Evolutionary conservation across 2,329 filamentous ascomycete species (phyloP).

Genomic region (Paraphaeosphaeria sporulosa): DNA sequence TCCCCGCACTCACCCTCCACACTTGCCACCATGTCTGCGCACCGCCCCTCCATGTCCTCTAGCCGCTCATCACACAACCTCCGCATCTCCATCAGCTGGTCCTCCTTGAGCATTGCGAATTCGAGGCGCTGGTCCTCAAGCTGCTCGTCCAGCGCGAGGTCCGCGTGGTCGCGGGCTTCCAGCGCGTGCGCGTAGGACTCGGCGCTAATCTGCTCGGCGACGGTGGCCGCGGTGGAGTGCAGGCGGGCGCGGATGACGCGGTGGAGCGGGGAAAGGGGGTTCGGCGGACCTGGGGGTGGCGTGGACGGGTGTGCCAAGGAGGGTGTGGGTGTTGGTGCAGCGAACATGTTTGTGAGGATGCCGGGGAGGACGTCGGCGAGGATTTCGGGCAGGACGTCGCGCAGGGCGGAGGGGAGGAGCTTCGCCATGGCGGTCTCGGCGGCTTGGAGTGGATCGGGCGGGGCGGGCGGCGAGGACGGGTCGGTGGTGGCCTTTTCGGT

Average conservation of each 20-base stretch:
- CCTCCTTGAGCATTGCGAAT: background rate
- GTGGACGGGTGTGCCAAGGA: too few relatives aligned
- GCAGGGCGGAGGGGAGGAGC: background rate
- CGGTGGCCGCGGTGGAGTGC: background rate
- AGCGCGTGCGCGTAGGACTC: background rate
- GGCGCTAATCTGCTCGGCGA: background rate
- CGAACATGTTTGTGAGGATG: background rate
- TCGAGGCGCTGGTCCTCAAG: constrained; percentile 3
- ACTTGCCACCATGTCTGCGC: background rate
- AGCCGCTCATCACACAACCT: background rate
- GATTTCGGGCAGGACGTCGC: too few relatives aligned
- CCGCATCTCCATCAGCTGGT: background rate
- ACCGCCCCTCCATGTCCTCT: too few relatives aligned
- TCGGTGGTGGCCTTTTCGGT: background rate
- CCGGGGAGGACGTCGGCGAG: background rate
- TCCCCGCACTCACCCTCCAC: background rate
- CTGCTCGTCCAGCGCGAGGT: constrained; percentile 1
- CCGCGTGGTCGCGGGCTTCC: background rate
- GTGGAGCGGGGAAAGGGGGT: background rate
- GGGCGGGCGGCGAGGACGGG: background rate
- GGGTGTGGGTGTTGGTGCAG: background rate
- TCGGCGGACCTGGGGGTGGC: background rate
- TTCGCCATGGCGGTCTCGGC: background rate
- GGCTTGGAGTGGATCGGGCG: background rate
- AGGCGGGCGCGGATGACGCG: background rate